phyloP scores from a whole-genome alignment of 129 eudicot genomes.

The Apium graveolens region DNA sequence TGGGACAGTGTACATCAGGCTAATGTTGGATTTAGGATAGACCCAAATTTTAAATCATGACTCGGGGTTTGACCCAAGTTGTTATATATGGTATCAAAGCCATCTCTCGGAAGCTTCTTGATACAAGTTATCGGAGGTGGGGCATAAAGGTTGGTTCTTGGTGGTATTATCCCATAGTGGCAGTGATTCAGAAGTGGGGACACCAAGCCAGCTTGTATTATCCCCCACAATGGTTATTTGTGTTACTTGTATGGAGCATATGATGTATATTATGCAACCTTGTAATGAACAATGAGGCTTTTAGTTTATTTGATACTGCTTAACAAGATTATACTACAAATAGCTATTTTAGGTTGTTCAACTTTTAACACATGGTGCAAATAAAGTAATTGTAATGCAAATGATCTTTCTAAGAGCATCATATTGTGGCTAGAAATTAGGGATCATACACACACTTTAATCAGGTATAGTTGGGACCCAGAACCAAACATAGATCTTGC shows the following conservation, averaged over 20 bases:
- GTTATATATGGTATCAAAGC: not conserved
- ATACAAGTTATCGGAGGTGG: not conserved
- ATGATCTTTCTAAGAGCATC: not conserved
- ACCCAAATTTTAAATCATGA: not conserved
- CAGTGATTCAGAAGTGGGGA: not conserved
- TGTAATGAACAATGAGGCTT: not conserved
- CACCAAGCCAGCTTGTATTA: not conserved
- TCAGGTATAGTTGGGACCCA: not conserved
- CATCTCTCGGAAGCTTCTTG: not conserved
- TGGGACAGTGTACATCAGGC: not conserved
- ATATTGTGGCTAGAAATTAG: not conserved
- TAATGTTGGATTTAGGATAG: not conserved
- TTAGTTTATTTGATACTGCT: not conserved
- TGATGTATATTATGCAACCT: not conserved
- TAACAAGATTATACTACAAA: not conserved
- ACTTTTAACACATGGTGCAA: not conserved
- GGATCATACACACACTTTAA: not conserved
- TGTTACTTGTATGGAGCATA: not conserved
- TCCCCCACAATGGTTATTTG: not conserved
- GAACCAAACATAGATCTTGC: not conserved
- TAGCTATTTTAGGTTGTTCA: not conserved
- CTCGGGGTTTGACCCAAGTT: not conserved
- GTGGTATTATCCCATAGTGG: too few relatives aligned
- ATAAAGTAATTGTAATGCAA: not conserved
- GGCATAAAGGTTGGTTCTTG: too few relatives aligned